Percentiles rank a stretch among this genome's conserved stretches.
Evolutionary conservation across 805 yeast species (phyloP).

Genomic region (Barnettozyma sucrosica): DNA sequence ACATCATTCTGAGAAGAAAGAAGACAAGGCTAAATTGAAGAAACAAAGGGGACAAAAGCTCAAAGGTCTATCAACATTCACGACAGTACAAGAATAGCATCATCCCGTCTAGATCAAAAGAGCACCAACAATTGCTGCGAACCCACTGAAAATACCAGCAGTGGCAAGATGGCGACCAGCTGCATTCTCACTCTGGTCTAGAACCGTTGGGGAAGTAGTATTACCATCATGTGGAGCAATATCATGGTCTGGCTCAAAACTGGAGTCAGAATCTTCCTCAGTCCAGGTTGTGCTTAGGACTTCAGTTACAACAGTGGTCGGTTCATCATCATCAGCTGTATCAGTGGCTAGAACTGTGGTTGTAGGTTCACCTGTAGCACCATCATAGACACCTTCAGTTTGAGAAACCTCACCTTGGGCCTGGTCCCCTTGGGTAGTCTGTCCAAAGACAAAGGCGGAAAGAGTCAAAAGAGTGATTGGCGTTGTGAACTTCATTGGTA

Average conservation of each 20-base stretch:
- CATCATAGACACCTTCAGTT: constrained; percentile 5
- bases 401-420: constrained; percentile 12
- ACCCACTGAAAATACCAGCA: constrained; percentile 5
- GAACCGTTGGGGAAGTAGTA: constrained; percentile 27
- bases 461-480: constrained; percentile 10
- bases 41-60: neutral
- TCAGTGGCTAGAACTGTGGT: constrained; percentile 15
- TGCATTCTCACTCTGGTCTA: constrained; percentile 28
- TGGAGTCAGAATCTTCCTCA: constrained; percentile 26
- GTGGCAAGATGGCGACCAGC: constrained; percentile 1
- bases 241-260: constrained; percentile 25
- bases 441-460: constrained; percentile 22
- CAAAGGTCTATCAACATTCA: neutral
- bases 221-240: constrained; percentile 3
- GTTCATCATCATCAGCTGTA: constrained; percentile 23
- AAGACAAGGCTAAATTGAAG: neutral
- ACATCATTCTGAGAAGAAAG: neutral
- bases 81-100: neutral
- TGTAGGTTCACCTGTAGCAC: constrained; percentile 26
- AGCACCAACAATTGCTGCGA: constrained; percentile 11
- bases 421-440: constrained; percentile 17
- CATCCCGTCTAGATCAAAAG: constrained; percentile 8
- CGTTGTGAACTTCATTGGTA: constrained; percentile 3
- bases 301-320: constrained; percentile 4
- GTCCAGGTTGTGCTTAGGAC: constrained; percentile 28